Conservation (phyloP, 257 asterid species). For the Plantago major region DNA sequence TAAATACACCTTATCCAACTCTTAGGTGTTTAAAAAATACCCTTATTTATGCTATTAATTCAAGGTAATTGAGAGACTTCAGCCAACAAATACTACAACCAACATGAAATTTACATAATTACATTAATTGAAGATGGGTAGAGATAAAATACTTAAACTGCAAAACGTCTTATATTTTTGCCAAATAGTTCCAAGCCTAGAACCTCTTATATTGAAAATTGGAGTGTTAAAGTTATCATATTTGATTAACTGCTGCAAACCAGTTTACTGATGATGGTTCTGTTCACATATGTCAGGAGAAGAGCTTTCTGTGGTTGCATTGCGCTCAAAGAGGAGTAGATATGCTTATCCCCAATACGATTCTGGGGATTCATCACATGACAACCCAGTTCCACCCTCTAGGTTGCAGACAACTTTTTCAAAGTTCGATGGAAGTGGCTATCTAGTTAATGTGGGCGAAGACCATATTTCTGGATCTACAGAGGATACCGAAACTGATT, state of each 20-base stretch:
- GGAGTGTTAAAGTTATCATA: background rate
- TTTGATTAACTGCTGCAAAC: background rate
- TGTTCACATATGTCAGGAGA: constrained; percentile 46
- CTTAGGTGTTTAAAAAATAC: too few relatives aligned
- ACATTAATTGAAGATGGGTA: too few relatives aligned
- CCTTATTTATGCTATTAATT: too few relatives aligned
- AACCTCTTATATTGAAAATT: too few relatives aligned
- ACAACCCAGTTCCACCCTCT: constrained; percentile 35
- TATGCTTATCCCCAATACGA: constrained; percentile 40
- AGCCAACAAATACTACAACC: too few relatives aligned
- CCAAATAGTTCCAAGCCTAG: too few relatives aligned
- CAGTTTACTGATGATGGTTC: constrained; percentile 23
- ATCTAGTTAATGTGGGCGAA: constrained; percentile 45
- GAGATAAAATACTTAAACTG: too few relatives aligned
- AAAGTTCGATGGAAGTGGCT: constrained; percentile 43
- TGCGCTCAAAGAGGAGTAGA: constrained; percentile 52
- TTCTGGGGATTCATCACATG: constrained; percentile 44
- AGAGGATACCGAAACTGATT: constrained; percentile 94
- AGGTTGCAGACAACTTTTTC: constrained; percentile 45
- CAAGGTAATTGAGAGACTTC: too few relatives aligned
- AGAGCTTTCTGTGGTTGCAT: constrained; percentile 46
- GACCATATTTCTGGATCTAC: constrained; percentile 64
- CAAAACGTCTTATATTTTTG: too few relatives aligned
- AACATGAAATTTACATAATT: too few relatives aligned
- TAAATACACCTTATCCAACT: too few relatives aligned